Conservation (phyloP, 1,139 yeast species). For the Sugiyamaella novakii region DNA sequence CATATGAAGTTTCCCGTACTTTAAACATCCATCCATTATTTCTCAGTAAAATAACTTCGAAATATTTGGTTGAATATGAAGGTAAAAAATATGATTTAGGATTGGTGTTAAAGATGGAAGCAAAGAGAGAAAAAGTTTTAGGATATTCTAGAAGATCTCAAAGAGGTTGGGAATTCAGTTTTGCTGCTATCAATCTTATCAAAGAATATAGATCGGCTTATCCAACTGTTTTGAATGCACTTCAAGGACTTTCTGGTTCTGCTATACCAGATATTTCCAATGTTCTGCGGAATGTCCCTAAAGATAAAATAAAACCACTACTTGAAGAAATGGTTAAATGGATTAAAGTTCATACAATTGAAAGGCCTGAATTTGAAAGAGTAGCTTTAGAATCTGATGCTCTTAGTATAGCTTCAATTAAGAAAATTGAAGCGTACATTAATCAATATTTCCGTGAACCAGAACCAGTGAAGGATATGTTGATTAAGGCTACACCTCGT, state of each 20-base stretch:
- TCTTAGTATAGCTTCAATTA: constrained; percentile 65
- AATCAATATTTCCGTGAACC: constrained; percentile 43
- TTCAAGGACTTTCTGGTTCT: constrained; percentile 37
- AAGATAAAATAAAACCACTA: constrained; percentile 47
- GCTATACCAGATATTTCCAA: constrained; percentile 47
- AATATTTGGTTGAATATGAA: constrained; percentile 60
- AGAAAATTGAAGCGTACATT: constrained; percentile 67
- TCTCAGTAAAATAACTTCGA: constrained; percentile 76
- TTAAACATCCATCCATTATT: constrained; percentile 63
- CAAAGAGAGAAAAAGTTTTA: constrained; percentile 75
- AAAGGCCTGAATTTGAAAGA: constrained; percentile 52
- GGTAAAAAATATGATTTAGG: constrained; percentile 74
- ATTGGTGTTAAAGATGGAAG: constrained; percentile 80
- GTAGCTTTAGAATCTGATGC: constrained; percentile 82
- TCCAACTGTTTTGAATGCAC: constrained; percentile 58
- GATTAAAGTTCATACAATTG: constrained; percentile 52
- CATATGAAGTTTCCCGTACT: constrained; percentile 64
- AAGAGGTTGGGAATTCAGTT: constrained; percentile 83
- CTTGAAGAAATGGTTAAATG: constrained; percentile 44
- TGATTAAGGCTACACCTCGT: constrained; percentile 80
- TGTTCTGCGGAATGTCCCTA: constrained; percentile 46
- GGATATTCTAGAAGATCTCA: constrained; percentile 76
- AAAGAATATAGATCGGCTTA: constrained; percentile 62
- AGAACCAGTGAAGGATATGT: constrained; percentile 38
- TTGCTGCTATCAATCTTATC: constrained; percentile 68